Evolutionary conservation across 2,329 filamentous ascomycete genomes (phyloP), one percentile per base, ranked within the genome.

Genomic region (Rhynchosporium secalis): DNA sequence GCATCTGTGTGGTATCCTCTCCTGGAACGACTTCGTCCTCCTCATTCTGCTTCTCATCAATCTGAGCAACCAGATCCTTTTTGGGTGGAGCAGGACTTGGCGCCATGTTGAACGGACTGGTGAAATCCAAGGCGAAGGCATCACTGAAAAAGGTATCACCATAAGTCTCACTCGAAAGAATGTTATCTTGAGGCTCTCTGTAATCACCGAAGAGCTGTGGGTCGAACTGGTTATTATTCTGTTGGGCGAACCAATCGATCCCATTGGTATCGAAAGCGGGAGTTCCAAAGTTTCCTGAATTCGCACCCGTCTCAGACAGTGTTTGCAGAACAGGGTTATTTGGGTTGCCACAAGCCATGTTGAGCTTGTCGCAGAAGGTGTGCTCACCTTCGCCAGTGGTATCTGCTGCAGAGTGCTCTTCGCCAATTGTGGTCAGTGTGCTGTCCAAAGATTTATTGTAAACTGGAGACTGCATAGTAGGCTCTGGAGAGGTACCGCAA

Each of bases 161-260:
- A 71, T 96, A 92, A 31, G 65, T 58, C 47, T 71, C 67, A 15
- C 62, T 64, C 13, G 96, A 90, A 8, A 96, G 77, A 13, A 96
- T 83, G 60, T 88, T 94, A 62, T 92, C 90, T 71, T 96, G 91
- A 0, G 92, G 87, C 72, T 99, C 95, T 58, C 95, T 88, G 76
- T 97, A 98, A 70, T 92, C 91, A 59, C 90, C 91, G 75, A 97
- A 98, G 4, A 98, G 81, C 60, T 95, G 87, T 0, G 95, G 94
- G 65, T 98, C 93, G 71, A 98, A 97, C 66, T 90, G 86, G 61
- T 91, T 91, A 62, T 88, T 88, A 70, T 92, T 94, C 74, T 96
- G 90, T 70, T 89, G 87, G 45, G 87, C 83, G 56, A 95, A 80
- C 85, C 89, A 93, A 73, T 91, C 88, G 70, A 92, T 73, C 68